A percentile compares a stretch with the other conserved stretches of the same genome.
phyloP scores from a whole-genome alignment of 176 grass and related monocot genomes.

The Alloteropsis semialata region DNA sequence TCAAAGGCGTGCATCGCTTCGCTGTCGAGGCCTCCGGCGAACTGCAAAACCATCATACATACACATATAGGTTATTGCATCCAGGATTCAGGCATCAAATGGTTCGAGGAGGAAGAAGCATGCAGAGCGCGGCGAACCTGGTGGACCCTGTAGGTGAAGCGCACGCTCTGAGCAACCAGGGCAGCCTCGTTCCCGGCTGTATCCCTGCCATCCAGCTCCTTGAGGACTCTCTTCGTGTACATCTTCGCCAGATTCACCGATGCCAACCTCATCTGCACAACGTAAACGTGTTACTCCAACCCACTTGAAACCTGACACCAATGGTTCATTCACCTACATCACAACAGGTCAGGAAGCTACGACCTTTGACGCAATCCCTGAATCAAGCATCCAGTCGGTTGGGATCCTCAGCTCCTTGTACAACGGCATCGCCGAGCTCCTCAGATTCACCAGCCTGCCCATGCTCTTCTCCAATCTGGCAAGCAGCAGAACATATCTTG shows the following conservation, averaged over 20 bases:
- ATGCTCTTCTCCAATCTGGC: constrained; percentile 81
- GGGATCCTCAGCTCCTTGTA: constrained; percentile 86
- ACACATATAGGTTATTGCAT: neutral
- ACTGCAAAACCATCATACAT: neutral
- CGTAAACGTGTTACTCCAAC: neutral
- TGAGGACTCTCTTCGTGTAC: constrained; percentile 70
- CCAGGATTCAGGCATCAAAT: neutral
- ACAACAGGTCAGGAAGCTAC: neutral
- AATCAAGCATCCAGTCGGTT: constrained; percentile 91
- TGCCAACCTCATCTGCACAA: constrained; percentile 65
- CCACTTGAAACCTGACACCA: neutral
- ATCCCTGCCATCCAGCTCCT: constrained; percentile 68
- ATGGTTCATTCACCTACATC: neutral
- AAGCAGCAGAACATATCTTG: neutral
- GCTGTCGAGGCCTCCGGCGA: constrained; percentile 33
- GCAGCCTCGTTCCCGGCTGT: constrained; percentile 44
- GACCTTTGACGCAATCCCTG: constrained; percentile 77
- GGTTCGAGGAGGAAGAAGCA: neutral
- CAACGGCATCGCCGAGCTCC: constrained; percentile 43
- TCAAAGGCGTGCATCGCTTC: constrained; percentile 53
- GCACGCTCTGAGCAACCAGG: constrained; percentile 72
- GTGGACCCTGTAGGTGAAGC: constrained; percentile 80
- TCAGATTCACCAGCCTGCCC: constrained; percentile 62
- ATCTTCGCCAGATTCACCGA: constrained; percentile 79
- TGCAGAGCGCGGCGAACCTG: constrained; percentile 36